Base-by-base conservation (phyloP, 2,329 filamentous ascomycete genomes). In the Sporothrix inflata region DNA sequence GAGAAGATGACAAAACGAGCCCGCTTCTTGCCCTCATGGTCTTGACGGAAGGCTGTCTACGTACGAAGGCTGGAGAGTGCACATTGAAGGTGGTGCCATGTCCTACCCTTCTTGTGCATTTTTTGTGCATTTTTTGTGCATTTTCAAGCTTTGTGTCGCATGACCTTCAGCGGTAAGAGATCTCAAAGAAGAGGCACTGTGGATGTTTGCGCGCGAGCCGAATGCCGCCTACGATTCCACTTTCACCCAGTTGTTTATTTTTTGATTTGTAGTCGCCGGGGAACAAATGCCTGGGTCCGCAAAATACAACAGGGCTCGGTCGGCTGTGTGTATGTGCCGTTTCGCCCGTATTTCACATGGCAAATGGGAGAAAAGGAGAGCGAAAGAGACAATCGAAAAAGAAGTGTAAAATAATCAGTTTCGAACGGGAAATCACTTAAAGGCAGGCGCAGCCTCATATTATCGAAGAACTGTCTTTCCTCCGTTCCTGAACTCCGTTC, bases 231-330 rank as follows among this genome's bases (percentile, higher is more conserved):
- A 42, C 11, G 14, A 6, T 40, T 42, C 16, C 14, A 34, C 27
- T 11, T n/a, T 11, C 34, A 21, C 12, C 12, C 19, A 4, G 11
- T 40, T 42, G 11, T 40, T 42, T n/a, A 63, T 42, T 63, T 63
- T 63, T 8, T 63, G 57, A 40, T 40, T 42, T 63, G 57, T 63
- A 63, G 57, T 63, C n/a, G 57, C 57, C 57, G 57, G 42, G 57
- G 34, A 34, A 63, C 57, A 16, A 42, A 21, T 42, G 19, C 57
- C 9, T 11, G 34, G 34, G n/a, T 42, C 34, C 34, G 57, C 57
- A 42, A 63, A 40, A 42, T 12, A 38, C n/a, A 63, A 8, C 8
- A 63, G n/a, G 27, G 5, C 49, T 53, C 14, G 6, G 34, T 40
- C 21, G n/a, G 5, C 9, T 61, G 34, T 12, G 34, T 30, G 55